Evolutionary conservation across 108 stramenopile genomes (phyloP).

Genomic region (Pseudonitzschia delicatissima): DNA sequence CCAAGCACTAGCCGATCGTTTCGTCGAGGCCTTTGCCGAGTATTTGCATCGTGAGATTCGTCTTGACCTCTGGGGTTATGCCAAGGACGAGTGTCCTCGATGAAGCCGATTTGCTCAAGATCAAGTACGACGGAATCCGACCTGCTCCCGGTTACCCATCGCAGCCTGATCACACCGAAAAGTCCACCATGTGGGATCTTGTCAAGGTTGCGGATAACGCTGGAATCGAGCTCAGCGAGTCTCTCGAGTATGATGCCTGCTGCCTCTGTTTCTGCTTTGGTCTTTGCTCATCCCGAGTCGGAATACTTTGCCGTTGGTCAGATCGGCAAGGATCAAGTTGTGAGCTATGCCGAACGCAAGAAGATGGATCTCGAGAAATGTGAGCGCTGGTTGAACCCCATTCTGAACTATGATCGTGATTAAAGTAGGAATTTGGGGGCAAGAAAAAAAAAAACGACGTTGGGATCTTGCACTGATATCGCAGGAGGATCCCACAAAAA

Average conservation of each 20-base stretch:
- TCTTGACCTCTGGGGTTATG: constrained; percentile 96
- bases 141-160: constrained; percentile 99
- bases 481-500: neutral
- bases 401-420: constrained; percentile 93
- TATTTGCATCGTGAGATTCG: constrained; percentile 96
- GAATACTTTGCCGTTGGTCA: constrained; percentile 99
- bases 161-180: constrained; percentile 99
- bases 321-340: constrained; percentile 98
- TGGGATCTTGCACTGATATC: neutral
- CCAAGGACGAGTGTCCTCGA: constrained; percentile 78
- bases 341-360: constrained; percentile 95
- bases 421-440: too few relatives aligned
- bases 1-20: constrained; percentile 96
- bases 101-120: constrained; percentile 94
- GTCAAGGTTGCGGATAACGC: constrained; percentile 91
- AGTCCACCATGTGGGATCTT: constrained; percentile 95
- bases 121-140: constrained; percentile 99
- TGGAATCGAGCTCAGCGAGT: constrained; percentile 91
- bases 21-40: constrained; percentile 99
- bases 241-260: constrained; percentile 98
- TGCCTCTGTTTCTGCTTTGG: constrained; percentile 94
- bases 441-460: too few relatives aligned
- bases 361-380: constrained; percentile 73
- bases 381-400: constrained; percentile 97
- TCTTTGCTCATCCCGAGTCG: constrained; percentile 95